Evolutionary conservation across 2,329 filamentous ascomycete species (phyloP).

Genomic region (Pezicula carpinea): DNA sequence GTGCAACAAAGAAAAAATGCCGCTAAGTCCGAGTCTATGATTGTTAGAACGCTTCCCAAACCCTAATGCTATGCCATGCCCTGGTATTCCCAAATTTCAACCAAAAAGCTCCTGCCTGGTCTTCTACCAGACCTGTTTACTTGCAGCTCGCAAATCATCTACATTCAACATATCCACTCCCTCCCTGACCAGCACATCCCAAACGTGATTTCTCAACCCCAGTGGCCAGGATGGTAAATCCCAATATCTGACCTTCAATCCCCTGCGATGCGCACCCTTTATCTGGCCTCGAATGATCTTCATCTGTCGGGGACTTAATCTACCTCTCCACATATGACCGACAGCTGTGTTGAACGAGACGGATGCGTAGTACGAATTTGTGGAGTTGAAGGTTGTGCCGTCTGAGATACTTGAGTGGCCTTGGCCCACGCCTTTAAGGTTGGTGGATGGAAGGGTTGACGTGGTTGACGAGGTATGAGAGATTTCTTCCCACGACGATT

Average conservation of each 20-base stretch:
- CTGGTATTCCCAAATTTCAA: too few relatives aligned
- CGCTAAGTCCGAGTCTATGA: too few relatives aligned
- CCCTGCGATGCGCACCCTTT: constrained; percentile 41
- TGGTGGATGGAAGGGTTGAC: constrained; percentile 1
- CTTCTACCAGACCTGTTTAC: constrained; percentile 19
- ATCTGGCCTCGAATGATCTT: constrained; percentile 41
- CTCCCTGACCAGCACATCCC: constrained; percentile 49
- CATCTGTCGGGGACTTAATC: constrained; percentile 41
- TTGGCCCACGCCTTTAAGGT: constrained; percentile 30
- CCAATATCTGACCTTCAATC: constrained; percentile 57
- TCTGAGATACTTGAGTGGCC: constrained; percentile 36
- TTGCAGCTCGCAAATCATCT: constrained; percentile 47
- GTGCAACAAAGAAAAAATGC: too few relatives aligned
- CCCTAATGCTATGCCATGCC: too few relatives aligned
- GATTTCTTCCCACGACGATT: constrained; percentile 15
- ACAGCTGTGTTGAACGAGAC: constrained; percentile 50
- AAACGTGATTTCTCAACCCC: constrained; percentile 48
- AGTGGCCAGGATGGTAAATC: constrained; percentile 53
- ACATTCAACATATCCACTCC: constrained; percentile 58
- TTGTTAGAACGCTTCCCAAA: too few relatives aligned
- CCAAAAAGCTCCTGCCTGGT: too few relatives aligned
- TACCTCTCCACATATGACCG: constrained; percentile 43
- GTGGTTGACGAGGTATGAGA: not conserved
- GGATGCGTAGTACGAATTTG: constrained; percentile 65
- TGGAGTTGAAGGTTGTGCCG: constrained; percentile 36